Percentiles rank a stretch among this genome's conserved stretches.
phyloP scores from a whole-genome alignment of 805 yeast species.

The Lipomyces mesembrius region DNA sequence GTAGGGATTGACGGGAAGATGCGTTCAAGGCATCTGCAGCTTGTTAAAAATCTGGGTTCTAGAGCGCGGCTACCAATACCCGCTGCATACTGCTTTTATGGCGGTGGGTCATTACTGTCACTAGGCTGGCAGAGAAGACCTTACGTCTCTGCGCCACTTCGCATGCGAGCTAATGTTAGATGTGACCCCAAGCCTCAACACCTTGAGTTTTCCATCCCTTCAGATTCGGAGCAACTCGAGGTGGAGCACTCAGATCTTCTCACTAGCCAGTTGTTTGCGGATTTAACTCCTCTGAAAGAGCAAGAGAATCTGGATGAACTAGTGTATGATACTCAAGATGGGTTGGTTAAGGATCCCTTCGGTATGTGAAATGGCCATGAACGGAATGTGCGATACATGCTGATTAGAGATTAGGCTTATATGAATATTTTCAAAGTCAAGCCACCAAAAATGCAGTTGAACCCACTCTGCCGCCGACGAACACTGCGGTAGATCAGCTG shows the following conservation, averaged over 20 bases:
- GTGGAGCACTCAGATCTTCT: not conserved
- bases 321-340: not conserved
- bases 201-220: not conserved
- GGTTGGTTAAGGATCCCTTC: not conserved
- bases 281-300: not conserved
- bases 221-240: not conserved
- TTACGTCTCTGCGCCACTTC: not conserved
- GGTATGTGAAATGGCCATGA: not conserved
- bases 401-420: not conserved
- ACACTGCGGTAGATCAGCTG: constrained; percentile 12
- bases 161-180: not conserved
- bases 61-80: not conserved
- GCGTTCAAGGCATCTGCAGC: not conserved
- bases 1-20: not conserved
- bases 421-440: constrained; percentile 11
- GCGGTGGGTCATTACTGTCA: not conserved
- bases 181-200: not conserved
- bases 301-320: not conserved
- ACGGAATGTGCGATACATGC: not conserved
- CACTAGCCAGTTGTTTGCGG: not conserved
- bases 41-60: not conserved
- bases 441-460: not conserved
- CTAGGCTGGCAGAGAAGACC: not conserved
- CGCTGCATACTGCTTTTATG: not conserved
- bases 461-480: not conserved